phyloP scores from a whole-genome alignment of 192 early-diverging fungal species.

The Podochytrium sp. region DNA sequence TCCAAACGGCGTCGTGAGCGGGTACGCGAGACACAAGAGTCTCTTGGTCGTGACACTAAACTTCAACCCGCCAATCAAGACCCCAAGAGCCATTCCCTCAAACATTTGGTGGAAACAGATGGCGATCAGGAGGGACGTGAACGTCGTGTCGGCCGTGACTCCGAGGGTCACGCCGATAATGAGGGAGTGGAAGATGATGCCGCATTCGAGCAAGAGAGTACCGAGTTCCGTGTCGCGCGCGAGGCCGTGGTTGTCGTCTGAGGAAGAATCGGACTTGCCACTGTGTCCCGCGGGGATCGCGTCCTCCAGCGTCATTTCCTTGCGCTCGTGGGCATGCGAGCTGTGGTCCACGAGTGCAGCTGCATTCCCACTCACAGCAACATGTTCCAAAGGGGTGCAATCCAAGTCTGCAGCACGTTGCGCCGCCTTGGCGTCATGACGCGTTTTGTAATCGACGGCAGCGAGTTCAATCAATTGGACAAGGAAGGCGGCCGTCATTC shows the following conservation, averaged over 20 bases:
- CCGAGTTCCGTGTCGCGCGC: conserved; percentile 27
- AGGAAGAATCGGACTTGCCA: no score
- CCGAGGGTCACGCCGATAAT: conserved; percentile 56
- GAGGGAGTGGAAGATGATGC: conserved; percentile 51
- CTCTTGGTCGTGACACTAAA: background rate
- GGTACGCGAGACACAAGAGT: conserved; percentile 53
- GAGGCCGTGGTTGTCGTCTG: background rate
- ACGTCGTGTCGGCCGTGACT: conserved; percentile 28
- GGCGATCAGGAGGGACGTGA: conserved; percentile 46
- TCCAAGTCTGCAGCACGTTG: background rate
- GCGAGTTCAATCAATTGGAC: conserved; percentile 36
- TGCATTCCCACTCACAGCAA: background rate
- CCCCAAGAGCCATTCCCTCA: conserved; percentile 43
- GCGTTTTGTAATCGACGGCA: background rate
- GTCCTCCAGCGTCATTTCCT: background rate
- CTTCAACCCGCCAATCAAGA: conserved; percentile 18
- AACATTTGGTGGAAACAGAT: conserved; percentile 53
- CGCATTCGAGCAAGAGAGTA: conserved; percentile 47
- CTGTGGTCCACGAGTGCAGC: background rate
- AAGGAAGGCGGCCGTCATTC: conserved; percentile 29
- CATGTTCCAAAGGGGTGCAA: background rate
- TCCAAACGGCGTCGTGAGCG: conserved; percentile 79
- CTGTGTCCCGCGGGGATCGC: background rate
- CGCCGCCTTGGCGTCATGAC: background rate
- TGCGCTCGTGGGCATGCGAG: no score